Evolutionary conservation across 2,329 filamentous ascomycete genomes (phyloP).

Genomic region (Pseudogymnoascus sp.): DNA sequence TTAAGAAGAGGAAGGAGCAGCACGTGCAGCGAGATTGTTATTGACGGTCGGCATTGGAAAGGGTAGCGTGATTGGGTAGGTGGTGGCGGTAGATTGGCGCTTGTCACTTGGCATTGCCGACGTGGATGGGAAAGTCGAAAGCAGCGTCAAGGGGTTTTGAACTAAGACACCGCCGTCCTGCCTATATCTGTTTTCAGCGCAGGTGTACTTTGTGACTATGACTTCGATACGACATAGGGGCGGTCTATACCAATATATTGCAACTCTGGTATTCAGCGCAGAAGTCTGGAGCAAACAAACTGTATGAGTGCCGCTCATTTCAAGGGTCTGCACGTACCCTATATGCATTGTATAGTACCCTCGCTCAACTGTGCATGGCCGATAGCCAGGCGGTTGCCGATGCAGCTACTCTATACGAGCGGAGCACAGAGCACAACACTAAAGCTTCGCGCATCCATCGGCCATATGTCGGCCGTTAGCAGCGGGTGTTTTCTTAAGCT

Average conservation of each 20-base stretch:
- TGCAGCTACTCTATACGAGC: not conserved
- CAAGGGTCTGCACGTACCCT: not conserved
- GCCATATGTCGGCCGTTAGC: not conserved
- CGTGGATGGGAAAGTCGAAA: not conserved
- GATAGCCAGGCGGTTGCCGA: not conserved
- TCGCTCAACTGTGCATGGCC: not conserved
- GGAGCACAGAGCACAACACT: not conserved
- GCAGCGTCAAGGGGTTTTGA: not conserved
- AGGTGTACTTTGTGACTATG: not conserved
- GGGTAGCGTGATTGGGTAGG: not conserved
- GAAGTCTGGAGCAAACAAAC: not conserved
- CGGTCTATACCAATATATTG: not conserved
- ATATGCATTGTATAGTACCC: not conserved
- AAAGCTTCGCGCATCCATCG: not conserved
- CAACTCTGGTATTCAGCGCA: not conserved
- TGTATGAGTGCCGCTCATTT: not conserved
- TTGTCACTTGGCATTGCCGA: not conserved
- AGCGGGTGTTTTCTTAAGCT: constrained; percentile 2
- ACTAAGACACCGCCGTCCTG: not conserved
- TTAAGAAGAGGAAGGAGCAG: constrained; percentile 1
- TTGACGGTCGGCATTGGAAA: not conserved
- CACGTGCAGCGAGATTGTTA: constrained; percentile 1
- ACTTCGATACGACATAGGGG: not conserved
- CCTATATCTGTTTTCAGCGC: not conserved
- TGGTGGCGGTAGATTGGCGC: not conserved